Percentiles rank a stretch among this genome's conserved stretches.
Evolutionary conservation across 2,329 filamentous ascomycete species (phyloP).

Genomic region (Trichoderma polysporum): DNA sequence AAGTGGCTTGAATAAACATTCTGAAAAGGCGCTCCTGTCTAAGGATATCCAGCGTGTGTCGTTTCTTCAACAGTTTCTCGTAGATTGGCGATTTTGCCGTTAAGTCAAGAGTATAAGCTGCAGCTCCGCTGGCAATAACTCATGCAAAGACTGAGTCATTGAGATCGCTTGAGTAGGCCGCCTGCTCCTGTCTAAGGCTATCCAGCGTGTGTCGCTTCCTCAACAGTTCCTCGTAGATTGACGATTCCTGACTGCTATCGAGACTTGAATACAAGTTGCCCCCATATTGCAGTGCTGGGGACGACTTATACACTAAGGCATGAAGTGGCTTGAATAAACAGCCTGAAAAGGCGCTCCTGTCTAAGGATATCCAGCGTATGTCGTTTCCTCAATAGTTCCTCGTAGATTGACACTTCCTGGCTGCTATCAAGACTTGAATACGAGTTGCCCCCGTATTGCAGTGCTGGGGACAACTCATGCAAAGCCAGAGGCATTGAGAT

Average conservation of each 20-base stretch:
- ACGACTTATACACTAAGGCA: neutral
- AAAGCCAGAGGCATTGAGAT: neutral
- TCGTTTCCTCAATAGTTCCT: neutral
- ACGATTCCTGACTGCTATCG: neutral
- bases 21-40: neutral
- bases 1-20: too few species aligned
- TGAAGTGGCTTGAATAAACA: too few species aligned
- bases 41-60: neutral
- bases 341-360: too few species aligned
- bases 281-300: neutral
- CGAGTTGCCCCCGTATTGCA: neutral
- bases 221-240: neutral
- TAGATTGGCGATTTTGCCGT: neutral
- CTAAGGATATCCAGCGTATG: too few species aligned
- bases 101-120: neutral
- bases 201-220: too few species aligned
- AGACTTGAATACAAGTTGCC: neutral
- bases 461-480: neutral
- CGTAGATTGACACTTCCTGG: neutral
- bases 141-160: neutral
- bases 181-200: too few species aligned
- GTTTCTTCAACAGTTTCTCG: neutral
- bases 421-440: neutral
- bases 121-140: neutral
- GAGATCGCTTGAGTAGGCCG: fast-evolving